phyloP scores from a whole-genome alignment of 345 rosid species.

The Erodium maritimum region DNA sequence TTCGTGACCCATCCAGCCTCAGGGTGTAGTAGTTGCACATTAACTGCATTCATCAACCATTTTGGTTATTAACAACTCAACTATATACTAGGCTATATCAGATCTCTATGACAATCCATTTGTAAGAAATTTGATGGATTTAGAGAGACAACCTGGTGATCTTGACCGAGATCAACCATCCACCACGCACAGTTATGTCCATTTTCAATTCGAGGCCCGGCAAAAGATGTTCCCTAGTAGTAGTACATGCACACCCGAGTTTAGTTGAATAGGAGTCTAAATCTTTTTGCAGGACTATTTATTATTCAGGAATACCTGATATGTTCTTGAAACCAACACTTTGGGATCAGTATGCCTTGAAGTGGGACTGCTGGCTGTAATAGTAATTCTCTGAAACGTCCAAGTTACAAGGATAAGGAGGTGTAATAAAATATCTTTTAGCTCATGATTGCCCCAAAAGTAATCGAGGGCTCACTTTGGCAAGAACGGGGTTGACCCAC shows the following conservation, averaged over 20 bases:
- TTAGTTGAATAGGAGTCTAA: neutral
- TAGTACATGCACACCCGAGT: conserved; percentile 13
- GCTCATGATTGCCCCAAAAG: neutral
- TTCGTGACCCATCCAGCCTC: conserved; percentile 82
- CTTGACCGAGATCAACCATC: conserved; percentile 84
- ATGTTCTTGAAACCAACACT: conserved; percentile 71
- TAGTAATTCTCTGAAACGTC: conserved; percentile 46
- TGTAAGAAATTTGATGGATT: neutral
- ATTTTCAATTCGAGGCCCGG: conserved; percentile 76
- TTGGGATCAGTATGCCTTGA: conserved; percentile 85
- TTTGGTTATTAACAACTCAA: neutral
- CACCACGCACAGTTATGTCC: conserved; percentile 70
- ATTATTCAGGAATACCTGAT: conserved; percentile 38
- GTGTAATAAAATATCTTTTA: neutral
- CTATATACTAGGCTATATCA: too few relatives aligned
- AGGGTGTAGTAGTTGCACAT: conserved; percentile 92
- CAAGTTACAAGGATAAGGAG: neutral
- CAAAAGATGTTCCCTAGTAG: conserved; percentile 75
- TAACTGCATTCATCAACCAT: conserved; percentile 44
- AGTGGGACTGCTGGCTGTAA: conserved; percentile 72
- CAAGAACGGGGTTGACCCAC: conserved; percentile 93
- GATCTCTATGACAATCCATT: too few relatives aligned
- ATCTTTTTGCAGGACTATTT: neutral
- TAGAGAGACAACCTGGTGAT: conserved; percentile 61
- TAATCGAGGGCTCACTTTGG: conserved; percentile 41